Percentiles rank a stretch among this genome's conserved stretches.
phyloP scores from a whole-genome alignment of 805 yeast species.

The Cyberlindnera amylophila region DNA sequence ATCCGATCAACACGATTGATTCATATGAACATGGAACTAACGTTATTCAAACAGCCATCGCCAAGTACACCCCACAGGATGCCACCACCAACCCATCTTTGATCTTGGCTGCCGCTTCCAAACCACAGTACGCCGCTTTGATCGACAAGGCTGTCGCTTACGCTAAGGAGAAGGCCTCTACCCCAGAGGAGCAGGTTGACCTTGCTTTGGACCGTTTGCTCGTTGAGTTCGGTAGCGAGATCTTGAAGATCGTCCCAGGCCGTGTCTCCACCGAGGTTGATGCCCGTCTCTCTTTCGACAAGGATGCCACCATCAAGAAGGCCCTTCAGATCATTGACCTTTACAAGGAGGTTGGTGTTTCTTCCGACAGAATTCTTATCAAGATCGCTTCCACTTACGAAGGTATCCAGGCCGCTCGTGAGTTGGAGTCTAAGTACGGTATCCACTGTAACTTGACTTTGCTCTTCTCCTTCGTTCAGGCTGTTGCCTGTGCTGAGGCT shows the following conservation, averaged over 20 bases:
- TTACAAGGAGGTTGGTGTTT: slow-evolving; percentile 80
- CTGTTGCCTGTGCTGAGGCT: slow-evolving; percentile 99
- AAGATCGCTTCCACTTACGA: slow-evolving; percentile 98
- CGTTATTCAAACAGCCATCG: slow-evolving; percentile 63
- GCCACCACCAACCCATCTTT: slow-evolving; percentile 98
- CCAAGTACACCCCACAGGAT: slow-evolving; percentile 97
- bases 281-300: slow-evolving; percentile 96
- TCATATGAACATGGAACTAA: no score
- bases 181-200: slow-evolving; percentile 58
- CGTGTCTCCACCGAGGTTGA: slow-evolving; percentile 99
- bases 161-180: slow-evolving; percentile 60
- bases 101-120: slow-evolving; percentile 92
- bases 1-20: no score
- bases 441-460: slow-evolving; percentile 94
- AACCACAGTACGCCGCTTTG: slow-evolving; percentile 82
- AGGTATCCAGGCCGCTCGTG: slow-evolving; percentile 98
- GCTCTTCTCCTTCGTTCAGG: slow-evolving; percentile 93
- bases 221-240: slow-evolving; percentile 94
- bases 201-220: slow-evolving; percentile 87
- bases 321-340: slow-evolving; percentile 87
- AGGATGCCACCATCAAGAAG: slow-evolving; percentile 88
- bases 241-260: slow-evolving; percentile 94
- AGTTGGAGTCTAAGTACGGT: slow-evolving; percentile 84
- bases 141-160: slow-evolving; percentile 88
- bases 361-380: slow-evolving; percentile 87